Evolutionary conservation across 1,284 basidiomycete genomes (phyloP).

Genomic region (Sphaerobolus stellatus): DNA sequence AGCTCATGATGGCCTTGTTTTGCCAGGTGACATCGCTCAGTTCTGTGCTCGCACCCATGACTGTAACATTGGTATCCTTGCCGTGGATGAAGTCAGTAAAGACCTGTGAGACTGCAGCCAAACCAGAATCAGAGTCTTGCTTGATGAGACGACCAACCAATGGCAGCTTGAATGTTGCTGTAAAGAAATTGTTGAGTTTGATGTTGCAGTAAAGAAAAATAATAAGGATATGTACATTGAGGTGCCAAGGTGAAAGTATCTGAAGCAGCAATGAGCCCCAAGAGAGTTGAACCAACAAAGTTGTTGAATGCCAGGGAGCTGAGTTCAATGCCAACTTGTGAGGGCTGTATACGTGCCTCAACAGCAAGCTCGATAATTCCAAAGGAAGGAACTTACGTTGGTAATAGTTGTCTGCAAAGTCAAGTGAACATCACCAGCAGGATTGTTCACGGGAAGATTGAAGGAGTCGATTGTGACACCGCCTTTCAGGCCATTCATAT

Average conservation of each 20-base stretch:
- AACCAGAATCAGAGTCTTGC: slow-evolving; percentile 52
- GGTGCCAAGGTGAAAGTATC: slow-evolving; percentile 57
- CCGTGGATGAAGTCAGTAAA: slow-evolving; percentile 79
- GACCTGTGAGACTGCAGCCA: slow-evolving; percentile 62
- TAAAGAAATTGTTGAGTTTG: too few species aligned
- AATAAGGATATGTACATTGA: too few species aligned
- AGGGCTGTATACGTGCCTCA: too few species aligned
- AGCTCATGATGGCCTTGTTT: slow-evolving; percentile 69
- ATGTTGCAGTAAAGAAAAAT: too few species aligned
- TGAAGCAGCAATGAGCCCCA: slow-evolving; percentile 59
- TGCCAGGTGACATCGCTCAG: slow-evolving; percentile 69
- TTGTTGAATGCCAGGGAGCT: slow-evolving; percentile 64
- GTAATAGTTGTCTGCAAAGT: slow-evolving; percentile 62
- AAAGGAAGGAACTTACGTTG: too few species aligned
- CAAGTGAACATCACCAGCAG: slow-evolving; percentile 72
- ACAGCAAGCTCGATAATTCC: too few species aligned
- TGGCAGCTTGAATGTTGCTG: slow-evolving; percentile 50
- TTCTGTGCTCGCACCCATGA: slow-evolving; percentile 65
- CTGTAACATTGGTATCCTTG: slow-evolving; percentile 57
- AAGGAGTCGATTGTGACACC: slow-evolving; percentile 69
- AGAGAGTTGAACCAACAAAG: slow-evolving; percentile 50
- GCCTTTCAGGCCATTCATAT: slow-evolving; percentile 67
- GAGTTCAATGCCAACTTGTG: slow-evolving; percentile 74
- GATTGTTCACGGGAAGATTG: slow-evolving; percentile 72
- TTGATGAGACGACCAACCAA: slow-evolving; percentile 67